A percentile compares a stretch with the other conserved stretches of the same genome.
phyloP scores from a whole-genome alignment of 805 yeast species.

The Spathaspora hagerdaliae region DNA sequence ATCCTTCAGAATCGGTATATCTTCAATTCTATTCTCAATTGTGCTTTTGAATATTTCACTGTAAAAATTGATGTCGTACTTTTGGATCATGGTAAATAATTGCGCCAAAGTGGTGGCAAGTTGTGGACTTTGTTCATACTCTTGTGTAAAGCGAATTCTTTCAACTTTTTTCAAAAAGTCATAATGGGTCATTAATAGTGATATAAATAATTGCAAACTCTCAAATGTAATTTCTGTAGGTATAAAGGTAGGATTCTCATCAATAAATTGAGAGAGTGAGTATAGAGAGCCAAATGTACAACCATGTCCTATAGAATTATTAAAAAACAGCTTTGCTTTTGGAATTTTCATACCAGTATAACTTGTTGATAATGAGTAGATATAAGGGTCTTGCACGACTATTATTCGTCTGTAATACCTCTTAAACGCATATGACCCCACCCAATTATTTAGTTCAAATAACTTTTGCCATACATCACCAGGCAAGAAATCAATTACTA shows the following conservation, averaged over 20 bases:
- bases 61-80: background rate
- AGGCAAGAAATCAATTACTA: background rate
- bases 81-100: background rate
- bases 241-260: background rate
- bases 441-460: slow-evolving; percentile 1
- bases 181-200: background rate
- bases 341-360: background rate
- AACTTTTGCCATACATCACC: background rate
- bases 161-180: background rate
- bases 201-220: background rate
- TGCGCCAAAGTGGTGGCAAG: background rate
- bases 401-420: background rate
- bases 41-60: background rate
- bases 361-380: background rate
- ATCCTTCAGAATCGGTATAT: background rate
- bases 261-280: background rate
- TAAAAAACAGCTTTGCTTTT: background rate
- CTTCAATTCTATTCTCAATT: background rate
- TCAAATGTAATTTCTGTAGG: background rate
- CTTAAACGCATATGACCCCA: background rate
- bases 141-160: background rate
- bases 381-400: background rate
- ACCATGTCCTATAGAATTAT: background rate
- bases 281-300: background rate
- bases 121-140: background rate